Evolutionary conservation across 345 rosid species (phyloP).

Genomic region (Abelmoschus esculentus): DNA sequence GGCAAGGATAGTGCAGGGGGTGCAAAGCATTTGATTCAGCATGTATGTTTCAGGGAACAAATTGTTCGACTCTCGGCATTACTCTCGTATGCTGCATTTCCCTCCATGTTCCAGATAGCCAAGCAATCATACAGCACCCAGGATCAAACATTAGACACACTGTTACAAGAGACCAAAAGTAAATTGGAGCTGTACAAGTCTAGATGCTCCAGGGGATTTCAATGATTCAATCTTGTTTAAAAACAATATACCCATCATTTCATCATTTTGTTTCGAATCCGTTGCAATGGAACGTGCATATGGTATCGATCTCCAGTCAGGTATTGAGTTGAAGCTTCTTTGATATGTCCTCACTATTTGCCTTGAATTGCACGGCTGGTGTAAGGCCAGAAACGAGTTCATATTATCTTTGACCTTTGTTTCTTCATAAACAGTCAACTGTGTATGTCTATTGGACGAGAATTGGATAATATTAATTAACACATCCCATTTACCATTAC

Average conservation of each 20-base stretch:
- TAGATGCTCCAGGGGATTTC: too few species aligned
- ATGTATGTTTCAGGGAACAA: not conserved
- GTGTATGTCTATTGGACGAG: not conserved
- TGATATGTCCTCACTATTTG: constrained; percentile 33
- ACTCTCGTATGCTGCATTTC: not conserved
- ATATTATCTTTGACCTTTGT: not conserved
- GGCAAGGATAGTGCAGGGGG: not conserved
- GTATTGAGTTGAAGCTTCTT: not conserved
- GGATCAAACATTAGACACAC: too few species aligned
- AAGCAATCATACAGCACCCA: too few species aligned
- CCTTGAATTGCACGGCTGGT: not conserved
- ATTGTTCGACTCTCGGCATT: not conserved
- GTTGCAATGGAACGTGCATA: too few species aligned
- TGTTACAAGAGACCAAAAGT: too few species aligned
- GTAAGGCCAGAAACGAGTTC: not conserved
- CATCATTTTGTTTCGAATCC: too few species aligned
- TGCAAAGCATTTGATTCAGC: not conserved
- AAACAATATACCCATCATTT: too few species aligned
- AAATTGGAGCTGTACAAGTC: too few species aligned
- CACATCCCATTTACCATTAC: not conserved
- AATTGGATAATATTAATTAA: not conserved
- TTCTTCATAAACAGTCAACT: not conserved
- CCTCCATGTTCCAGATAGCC: not conserved
- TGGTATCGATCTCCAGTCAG: not conserved
- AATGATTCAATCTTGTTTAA: too few species aligned